Evolutionary conservation across 768 basidiomycete genomes (phyloP), one percentile per base, ranked within the genome.

Genomic region (Gloeophyllum trabeum): DNA sequence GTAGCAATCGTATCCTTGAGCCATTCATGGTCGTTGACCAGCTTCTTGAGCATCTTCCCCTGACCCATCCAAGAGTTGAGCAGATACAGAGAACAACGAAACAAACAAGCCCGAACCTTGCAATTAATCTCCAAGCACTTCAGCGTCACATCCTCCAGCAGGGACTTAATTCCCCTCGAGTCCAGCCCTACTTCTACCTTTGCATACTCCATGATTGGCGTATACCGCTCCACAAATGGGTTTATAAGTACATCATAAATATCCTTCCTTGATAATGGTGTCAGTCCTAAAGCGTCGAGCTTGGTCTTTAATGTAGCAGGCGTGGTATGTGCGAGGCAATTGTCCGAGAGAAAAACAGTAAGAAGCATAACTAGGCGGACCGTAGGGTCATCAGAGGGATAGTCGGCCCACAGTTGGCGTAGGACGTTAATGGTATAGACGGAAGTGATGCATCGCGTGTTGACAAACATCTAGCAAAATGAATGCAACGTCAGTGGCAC

Each of bases 281-380:
- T 60, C 19, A 88, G 56, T 21, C 67, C 67, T 23, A 82, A 58
- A 12, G 62, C 54, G 41, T 81, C 75, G 39, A 86, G 61, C 48
- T 74, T 76, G 32, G 61, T 56, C 40, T 66, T 66, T 42, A 51
- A 46, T 5, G 35, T 40, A 20, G 47, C 39, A 14, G 46, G 38
- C 44, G 50, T 53, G 10, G 41, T 21, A 5, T 25, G 24, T 12
- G 44, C 35, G 25, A 45, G 35, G 22, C 40, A 35, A 18, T 40
- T 21, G 21, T 50, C 58, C 36, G 59, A 54, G 24, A 77, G 63
- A 58, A 81, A 84, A 16, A 80, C 64, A 13, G 75, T 73, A 43
- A 86, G 66, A n/a, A 89, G 67, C 60, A 92, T 76, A 42, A 82
- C 81, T 18, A 79, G 67, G 32, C 83, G 79, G 47, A 77, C 79